Evolutionary conservation across 495 filamentous ascomycete genomes (phyloP).

Genomic region (Entonaema liquescens): DNA sequence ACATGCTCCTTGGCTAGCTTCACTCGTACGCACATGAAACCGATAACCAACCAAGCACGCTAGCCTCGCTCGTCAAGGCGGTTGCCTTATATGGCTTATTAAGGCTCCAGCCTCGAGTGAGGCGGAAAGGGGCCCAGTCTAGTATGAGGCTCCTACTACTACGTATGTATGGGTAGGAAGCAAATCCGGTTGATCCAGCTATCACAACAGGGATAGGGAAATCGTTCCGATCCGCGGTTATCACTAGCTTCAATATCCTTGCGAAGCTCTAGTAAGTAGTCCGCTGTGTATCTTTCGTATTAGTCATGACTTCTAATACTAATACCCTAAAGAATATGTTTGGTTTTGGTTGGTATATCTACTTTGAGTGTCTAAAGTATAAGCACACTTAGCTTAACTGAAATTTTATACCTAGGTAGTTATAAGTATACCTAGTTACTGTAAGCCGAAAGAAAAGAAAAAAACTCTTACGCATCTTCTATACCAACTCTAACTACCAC

Average conservation of each 20-base stretch:
- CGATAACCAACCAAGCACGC: not conserved
- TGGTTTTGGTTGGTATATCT: no score
- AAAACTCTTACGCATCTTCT: no score
- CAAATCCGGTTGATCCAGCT: not conserved
- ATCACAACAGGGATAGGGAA: not conserved
- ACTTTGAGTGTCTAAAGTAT: no score
- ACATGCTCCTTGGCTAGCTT: conserved; percentile 15
- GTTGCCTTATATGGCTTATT: not conserved
- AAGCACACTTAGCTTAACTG: no score
- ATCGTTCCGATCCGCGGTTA: not conserved
- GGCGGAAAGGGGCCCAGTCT: not conserved
- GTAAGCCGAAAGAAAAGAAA: no score
- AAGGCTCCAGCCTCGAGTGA: not conserved
- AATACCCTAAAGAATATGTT: not conserved
- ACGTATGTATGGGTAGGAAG: no score
- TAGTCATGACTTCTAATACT: not conserved
- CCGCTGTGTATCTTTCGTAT: not conserved
- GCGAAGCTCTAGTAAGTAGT: not conserved
- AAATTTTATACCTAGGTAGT: no score
- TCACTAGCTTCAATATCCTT: not conserved
- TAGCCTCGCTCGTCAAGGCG: not conserved
- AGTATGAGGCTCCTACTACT: not conserved
- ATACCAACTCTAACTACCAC: not conserved
- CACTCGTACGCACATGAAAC: not conserved
- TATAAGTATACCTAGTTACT: no score